Base-by-base conservation (phyloP, 1,284 basidiomycete species). In the Xerocomus minutiporus region DNA sequence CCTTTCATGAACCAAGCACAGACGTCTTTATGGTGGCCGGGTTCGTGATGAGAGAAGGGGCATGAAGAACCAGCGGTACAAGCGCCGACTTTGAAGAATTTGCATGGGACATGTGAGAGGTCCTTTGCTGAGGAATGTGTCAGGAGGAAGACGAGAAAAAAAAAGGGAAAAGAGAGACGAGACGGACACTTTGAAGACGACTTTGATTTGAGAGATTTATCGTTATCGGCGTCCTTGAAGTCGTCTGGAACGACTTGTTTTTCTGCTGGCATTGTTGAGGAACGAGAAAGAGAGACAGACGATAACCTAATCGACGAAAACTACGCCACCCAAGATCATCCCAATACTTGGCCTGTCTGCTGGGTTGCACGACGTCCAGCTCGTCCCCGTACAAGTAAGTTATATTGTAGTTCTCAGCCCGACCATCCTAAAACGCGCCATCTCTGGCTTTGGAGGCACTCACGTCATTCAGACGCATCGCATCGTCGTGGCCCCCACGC, bases 1-100 rank as follows among this genome's bases (percentile, higher is more conserved):
- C 96, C 93, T 71, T 91, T 91, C 52, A 91, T 78, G 64, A 88
- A 99, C 93, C 94, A 98, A 44, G 93, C 88, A 68, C 96, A 99
- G 47, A 90, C 81, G 63, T 96, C 93, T 70, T 97, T 97, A 60
- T 86, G 84, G 53, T 86, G 85, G 8, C 89, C 90, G 9, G 89
- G 82, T 59, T 88, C 85, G 50, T 76, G 68, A 65, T 98, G 95
- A 32, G 93, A 96, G 80, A 98, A 98, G 28, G 93, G 93, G 71
- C 95, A 98, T 25, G 90, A 88, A n/a, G 89, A 78, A 42, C 95
- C 95, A 25, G 95, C 95, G 11, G 94, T 96, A 73, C 95, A 95
- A 26, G 85, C 88, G 34, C 92, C 90, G 56, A 91, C 89, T 69
- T 89, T 93, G 84, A 88, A 97, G 81, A 99, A 98, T 74, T 97